A percentile compares a stretch with the other conserved stretches of the same genome.
phyloP scores from a whole-genome alignment of 2,329 filamentous ascomycete genomes.

The Exutisphaerella laricina region DNA sequence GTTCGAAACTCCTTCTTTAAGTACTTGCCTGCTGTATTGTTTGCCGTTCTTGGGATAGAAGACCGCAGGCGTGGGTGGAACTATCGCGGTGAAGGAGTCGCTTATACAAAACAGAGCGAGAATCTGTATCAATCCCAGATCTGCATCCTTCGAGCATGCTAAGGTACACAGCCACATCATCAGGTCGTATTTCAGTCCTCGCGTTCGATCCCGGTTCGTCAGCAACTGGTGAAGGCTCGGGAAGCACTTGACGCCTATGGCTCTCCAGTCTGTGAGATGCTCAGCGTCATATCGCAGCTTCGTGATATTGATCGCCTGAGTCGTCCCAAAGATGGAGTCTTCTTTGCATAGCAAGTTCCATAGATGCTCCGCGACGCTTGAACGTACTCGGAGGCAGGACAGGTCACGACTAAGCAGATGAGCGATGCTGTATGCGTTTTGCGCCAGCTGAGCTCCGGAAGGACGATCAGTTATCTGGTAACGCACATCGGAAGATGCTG shows the following conservation, averaged over 20 bases:
- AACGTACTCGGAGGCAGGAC: not conserved
- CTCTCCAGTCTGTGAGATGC: not conserved
- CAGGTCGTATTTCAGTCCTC: not conserved
- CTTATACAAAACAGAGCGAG: conserved; percentile 38
- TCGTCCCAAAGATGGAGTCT: no score
- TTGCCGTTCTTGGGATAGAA: not conserved
- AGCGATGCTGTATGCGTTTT: conserved; percentile 7
- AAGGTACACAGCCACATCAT: conserved; percentile 35
- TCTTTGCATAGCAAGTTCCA: not conserved
- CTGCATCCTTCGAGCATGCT: conserved; percentile 36
- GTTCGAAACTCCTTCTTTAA: conserved; percentile 7
- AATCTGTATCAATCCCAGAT: conserved; percentile 40
- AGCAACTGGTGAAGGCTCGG: not conserved
- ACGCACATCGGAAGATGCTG: conserved; percentile 14
- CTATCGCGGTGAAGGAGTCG: not conserved
- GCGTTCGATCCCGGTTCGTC: not conserved
- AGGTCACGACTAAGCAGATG: not conserved
- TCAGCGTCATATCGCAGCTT: not conserved
- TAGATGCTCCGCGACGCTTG: not conserved
- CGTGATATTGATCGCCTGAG: no score
- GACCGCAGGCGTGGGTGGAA: not conserved
- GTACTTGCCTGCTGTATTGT: conserved; percentile 26
- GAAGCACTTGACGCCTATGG: not conserved
- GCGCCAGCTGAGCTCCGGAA: not conserved
- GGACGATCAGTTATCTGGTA: conserved; percentile 23